phyloP scores from a whole-genome alignment of 208 protist species.

The Giardia muris region DNA sequence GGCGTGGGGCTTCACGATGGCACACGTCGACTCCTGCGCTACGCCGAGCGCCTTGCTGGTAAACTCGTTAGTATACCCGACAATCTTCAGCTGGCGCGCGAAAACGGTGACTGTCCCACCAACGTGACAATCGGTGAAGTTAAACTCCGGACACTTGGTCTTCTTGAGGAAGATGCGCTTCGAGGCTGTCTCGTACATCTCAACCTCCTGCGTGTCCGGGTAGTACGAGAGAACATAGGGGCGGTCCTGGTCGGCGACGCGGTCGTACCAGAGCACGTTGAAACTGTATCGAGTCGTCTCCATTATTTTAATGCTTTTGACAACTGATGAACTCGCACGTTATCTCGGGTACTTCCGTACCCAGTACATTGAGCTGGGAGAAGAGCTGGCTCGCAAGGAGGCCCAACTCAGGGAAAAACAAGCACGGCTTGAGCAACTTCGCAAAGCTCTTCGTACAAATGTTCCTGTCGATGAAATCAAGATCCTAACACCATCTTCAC shows the following conservation, averaged over 20 bases:
- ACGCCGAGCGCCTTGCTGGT: not conserved
- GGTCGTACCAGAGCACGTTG: not conserved
- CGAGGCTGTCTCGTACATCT: not conserved
- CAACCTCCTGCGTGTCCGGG: not conserved
- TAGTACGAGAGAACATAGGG: not conserved
- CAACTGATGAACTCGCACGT: too few relatives aligned
- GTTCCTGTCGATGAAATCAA: too few relatives aligned
- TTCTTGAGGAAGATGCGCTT: slow-evolving; percentile 17
- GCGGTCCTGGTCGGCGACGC: not conserved
- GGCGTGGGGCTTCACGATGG: slow-evolving; percentile 25
- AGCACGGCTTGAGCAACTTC: too few relatives aligned
- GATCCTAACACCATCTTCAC: too few relatives aligned
- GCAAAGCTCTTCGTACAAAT: too few relatives aligned
- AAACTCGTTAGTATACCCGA: slow-evolving; percentile 1
- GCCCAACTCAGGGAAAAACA: too few relatives aligned
- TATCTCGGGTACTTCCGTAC: too few relatives aligned
- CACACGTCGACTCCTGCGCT: not conserved
- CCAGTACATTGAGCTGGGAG: too few relatives aligned
- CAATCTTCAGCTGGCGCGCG: slow-evolving; percentile 12
- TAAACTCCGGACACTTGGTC: not conserved
- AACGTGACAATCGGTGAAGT: not conserved
- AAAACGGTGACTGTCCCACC: not conserved
- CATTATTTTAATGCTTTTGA: too few relatives aligned
- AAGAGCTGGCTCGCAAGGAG: too few relatives aligned
- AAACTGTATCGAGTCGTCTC: slow-evolving; percentile 9